phyloP scores from a whole-genome alignment of 225 moss, liverwort and hornwort species.

The Polytrichum formosum region DNA sequence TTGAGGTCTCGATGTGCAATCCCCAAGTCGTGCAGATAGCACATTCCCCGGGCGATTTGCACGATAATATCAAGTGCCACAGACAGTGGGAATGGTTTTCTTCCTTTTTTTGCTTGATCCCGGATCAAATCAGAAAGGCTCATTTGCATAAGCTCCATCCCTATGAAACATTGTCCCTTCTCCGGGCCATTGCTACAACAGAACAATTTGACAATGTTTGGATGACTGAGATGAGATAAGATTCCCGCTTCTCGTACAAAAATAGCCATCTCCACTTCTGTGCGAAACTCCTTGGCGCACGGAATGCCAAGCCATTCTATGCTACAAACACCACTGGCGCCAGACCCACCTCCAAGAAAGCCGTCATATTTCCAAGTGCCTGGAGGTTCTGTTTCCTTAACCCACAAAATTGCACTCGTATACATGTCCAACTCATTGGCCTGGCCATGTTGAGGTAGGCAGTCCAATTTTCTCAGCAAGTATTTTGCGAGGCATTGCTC shows the following conservation, averaged over 20 bases:
- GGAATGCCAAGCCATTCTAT: conserved; percentile 16
- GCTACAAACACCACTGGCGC: not conserved
- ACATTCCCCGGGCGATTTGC: conserved; percentile 21
- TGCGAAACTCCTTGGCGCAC: conserved; percentile 3
- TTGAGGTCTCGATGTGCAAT: conserved; percentile 13
- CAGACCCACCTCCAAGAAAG: conserved; percentile 4
- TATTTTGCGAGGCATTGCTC: conserved; percentile 5
- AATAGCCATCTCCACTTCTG: not conserved
- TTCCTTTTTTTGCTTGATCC: not conserved
- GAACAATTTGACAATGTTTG: conserved; percentile 9
- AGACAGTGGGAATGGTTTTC: not conserved
- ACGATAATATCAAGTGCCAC: conserved; percentile 17
- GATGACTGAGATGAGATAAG: conserved; percentile 13
- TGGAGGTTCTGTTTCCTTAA: not conserved
- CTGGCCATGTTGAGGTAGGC: not conserved
- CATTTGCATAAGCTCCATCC: conserved; percentile 20
- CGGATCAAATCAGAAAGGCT: conserved; percentile 5
- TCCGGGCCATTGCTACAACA: conserved; percentile 13
- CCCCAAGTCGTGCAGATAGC: conserved; percentile 6
- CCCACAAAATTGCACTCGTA: not conserved
- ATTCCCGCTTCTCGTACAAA: conserved; percentile 12
- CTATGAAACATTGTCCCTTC: conserved; percentile 4
- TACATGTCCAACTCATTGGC: not conserved
- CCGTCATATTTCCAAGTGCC: conserved; percentile 6
- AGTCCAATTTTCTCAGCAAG: conserved; percentile 1